A percentile compares a stretch with the other conserved stretches of the same genome.
Evolutionary conservation across 768 basidiomycete species (phyloP).

Genomic region (Pulveroboletus frians): DNA sequence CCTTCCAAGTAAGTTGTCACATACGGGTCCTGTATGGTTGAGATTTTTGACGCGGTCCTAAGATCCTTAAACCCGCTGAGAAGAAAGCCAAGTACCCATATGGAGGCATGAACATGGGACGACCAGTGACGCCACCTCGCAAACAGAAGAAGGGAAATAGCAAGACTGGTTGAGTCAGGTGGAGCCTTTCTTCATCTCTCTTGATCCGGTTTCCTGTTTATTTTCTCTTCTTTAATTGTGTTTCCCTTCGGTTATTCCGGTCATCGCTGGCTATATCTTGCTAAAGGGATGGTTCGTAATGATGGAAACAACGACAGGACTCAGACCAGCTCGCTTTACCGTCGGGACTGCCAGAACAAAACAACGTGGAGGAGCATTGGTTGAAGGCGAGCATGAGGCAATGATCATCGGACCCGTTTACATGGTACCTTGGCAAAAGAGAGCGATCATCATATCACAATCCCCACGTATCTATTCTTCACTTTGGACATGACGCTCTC

Average conservation of each 20-base stretch:
- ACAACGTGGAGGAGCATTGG: constrained; percentile 11
- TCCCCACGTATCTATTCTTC: constrained; percentile 32
- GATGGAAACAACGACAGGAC: constrained; percentile 16
- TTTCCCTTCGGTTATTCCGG: constrained; percentile 22
- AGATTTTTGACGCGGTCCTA: constrained; percentile 1
- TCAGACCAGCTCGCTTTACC: constrained; percentile 9
- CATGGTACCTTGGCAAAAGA: constrained; percentile 22
- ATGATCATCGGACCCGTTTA: constrained; percentile 18
- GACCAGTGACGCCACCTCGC: constrained; percentile 92
- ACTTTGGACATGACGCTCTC: constrained; percentile 22
- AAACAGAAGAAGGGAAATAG: constrained; percentile 96
- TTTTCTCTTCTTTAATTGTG: constrained; percentile 26
- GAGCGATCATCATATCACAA: constrained; percentile 18
- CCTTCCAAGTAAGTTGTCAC: constrained; percentile 77
- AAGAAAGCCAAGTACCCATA: constrained; percentile 95
- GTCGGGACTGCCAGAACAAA: constrained; percentile 10
- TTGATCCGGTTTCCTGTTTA: constrained; percentile 27
- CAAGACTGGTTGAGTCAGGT: constrained; percentile 48
- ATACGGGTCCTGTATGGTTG: neutral
- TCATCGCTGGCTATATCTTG: constrained; percentile 27
- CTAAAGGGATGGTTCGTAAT: constrained; percentile 18
- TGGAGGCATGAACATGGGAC: constrained; percentile 79
- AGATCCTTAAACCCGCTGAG: constrained; percentile 99
- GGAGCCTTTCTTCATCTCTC: constrained; percentile 24
- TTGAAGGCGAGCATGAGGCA: constrained; percentile 11